Base-by-base conservation (phyloP, 441 rosid species). In the Kokia cookei region DNA sequence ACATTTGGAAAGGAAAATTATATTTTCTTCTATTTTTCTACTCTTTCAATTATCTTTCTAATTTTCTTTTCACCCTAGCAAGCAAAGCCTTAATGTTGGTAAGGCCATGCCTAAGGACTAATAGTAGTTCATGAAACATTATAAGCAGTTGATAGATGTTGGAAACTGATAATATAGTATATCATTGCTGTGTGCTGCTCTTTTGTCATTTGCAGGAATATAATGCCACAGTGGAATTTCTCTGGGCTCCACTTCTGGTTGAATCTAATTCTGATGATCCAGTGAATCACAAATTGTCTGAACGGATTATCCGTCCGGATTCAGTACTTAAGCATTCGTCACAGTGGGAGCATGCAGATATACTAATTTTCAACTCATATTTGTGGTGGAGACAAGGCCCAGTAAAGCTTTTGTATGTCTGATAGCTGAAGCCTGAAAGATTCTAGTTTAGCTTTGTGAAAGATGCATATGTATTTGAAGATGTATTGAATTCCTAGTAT, bases 331-430 rank as follows among this genome's bases (percentile, higher is more conserved):
- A 82, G 84, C 99, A 95, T 88, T 87, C 98, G n/a, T 80, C 91
- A n/a, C 80, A 81, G 81, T 95, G 98, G 99, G 91, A 91, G 81
- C 90, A 85, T 73, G 99, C 97, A 47, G 98, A 95, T 72, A 89
- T 93, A 74, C 80, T 95, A 58, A 84, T 95, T 69, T 95, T 95
- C 84, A 93, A 95, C 79, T 80, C 99, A 0, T 95, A 95, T 80
- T 83, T 95, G 84, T 95, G 99, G 99, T 95, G 99, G 99, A 93
- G 99, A 82, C 98, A 89, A 83, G 97, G 89, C 69, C 91, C 98
- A 24, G 89, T 96, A 58, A 96, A 93, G 89, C 82, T 96, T 59
- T 80, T 76, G 99, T 93, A 75, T 83, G 93, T 85, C 24, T 29
- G 40, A 40, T 27, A 27, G 58, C 65, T 17, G 71, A 9, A 19